Conservation (phyloP, 2,329 filamentous ascomycete species). For the Ophiostoma triangulosporum region DNA sequence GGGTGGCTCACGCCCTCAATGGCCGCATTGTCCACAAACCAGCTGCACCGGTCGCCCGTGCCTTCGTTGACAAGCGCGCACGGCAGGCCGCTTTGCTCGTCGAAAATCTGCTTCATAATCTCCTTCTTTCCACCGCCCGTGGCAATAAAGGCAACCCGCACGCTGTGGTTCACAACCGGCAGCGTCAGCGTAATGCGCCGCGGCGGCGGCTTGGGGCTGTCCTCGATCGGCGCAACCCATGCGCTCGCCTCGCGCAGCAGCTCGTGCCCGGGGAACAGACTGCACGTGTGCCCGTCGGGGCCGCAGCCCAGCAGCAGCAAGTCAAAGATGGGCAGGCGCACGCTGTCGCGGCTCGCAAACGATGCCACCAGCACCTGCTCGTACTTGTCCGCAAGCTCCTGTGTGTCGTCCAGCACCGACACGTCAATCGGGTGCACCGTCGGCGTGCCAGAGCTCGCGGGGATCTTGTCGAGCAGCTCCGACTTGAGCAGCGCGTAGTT, state of each 20-base stretch:
- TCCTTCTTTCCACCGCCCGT: conserved; percentile 84
- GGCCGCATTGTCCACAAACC: conserved; percentile 84
- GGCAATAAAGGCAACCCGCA: conserved; percentile 81
- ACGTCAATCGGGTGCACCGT: conserved; percentile 67
- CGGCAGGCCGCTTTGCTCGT: conserved; percentile 65
- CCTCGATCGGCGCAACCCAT: conserved; percentile 84
- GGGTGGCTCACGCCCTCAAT: conserved; percentile 78
- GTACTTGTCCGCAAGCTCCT: conserved; percentile 89
- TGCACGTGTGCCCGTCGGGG: conserved; percentile 95
- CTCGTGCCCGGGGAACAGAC: conserved; percentile 80
- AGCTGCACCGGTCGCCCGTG: conserved; percentile 75
- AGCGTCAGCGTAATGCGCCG: conserved; percentile 84
- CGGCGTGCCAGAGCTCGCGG: conserved; percentile 49
- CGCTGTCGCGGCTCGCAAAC: conserved; percentile 86
- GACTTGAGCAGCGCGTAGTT: conserved; percentile 83
- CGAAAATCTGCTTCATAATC: conserved; percentile 85
- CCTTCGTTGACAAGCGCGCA: conserved; percentile 79
- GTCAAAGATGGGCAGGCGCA: conserved; percentile 91
- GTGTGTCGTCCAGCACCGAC: conserved; percentile 54
- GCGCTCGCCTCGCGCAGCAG: conserved; percentile 75
- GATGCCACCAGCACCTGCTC: conserved; percentile 73
- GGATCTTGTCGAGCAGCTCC: conserved; percentile 82
- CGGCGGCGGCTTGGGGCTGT: conserved; percentile 89
- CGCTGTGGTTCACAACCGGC: conserved; percentile 75
- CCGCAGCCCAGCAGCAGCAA: conserved; percentile 86